Base-by-base conservation (phyloP, 2,329 filamentous ascomycete genomes). In the Calcarisporium arbuscula region DNA sequence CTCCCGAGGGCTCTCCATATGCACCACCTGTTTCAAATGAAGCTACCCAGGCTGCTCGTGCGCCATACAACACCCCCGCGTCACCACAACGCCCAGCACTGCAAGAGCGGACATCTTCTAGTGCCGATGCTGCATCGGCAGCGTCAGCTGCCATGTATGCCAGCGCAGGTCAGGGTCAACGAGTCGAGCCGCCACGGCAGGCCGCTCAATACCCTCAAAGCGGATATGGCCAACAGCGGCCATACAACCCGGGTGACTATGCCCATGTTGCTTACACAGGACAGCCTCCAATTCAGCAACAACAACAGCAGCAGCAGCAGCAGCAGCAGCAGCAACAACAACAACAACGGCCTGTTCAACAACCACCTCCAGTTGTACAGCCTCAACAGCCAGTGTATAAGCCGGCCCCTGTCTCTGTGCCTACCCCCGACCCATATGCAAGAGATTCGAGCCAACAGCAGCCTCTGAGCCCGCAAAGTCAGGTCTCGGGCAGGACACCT, bases 181-280 rank as follows among this genome's bases (percentile, higher is more conserved):
- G 52, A 30, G 54, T 55, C 18, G 53, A 59, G 30, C 46, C 51
- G 6, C 52, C 53, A 27, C 45, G 54, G 8, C 48, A 55, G n/a
- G 61, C 65, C 20, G 47, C 51, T 4, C 63, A 61, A 39, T 49
- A 44, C 23, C 51, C 17, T 15, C 35, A 54, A 33, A 46, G 47
- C n/a, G 53, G 49, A 18, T 55, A 62, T 30, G 50, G 52, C 9
- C 62, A 70, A 42, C 77, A 81, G 46, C 67, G 77, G 26, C 77
- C 77, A 47, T 92, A 92, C 56, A 85, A 92, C 54, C 85, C 85
- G 19, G 77, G 77, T 17, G 81, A 82, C 43, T 92, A 89, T 55
- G 82, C 80, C 39, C 77, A 71, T 51, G 72, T 77, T 46, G 34
- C 29, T 33, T 49, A 52, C 29, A 56, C 54, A 22, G 56, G 54